These are phyloP conservation scores for Angomonas ambiguus DNA, from an alignment of 208 protist genomes.

Conservation along the genomic window DNA sequence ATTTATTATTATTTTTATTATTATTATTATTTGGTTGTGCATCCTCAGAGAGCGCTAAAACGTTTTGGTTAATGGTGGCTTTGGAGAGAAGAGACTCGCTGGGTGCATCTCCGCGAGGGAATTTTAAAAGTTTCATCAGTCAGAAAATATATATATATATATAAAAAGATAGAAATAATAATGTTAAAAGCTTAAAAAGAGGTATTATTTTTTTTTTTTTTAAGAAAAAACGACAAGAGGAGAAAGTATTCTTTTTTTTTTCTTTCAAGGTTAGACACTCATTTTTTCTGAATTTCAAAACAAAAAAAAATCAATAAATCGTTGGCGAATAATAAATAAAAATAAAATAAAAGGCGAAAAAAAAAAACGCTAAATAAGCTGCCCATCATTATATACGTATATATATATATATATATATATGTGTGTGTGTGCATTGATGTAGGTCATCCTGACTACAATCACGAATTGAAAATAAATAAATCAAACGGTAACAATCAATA, in stretches of 20 bases:
- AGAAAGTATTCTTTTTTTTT: neutral
- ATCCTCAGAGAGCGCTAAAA: neutral
- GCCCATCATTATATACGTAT: neutral
- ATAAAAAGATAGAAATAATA: neutral
- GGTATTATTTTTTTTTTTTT: neutral
- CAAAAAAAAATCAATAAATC: constrained; percentile 11
- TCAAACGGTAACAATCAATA: neutral
- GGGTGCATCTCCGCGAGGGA: neutral
- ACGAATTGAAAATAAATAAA: constrained; percentile 7
- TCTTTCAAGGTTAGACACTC: neutral
- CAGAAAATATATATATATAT: neutral
- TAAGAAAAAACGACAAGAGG: neutral
- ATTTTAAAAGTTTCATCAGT: too few relatives aligned
- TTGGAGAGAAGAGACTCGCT: too few relatives aligned
- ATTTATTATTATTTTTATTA: constrained; percentile 13
- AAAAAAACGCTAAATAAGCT: too few relatives aligned
- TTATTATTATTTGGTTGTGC: neutral
- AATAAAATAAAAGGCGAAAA: too few relatives aligned
- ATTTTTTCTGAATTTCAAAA: constrained; percentile 14
- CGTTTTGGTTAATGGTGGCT: too few relatives aligned
- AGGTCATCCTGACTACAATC: too few relatives aligned
- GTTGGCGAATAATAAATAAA: constrained; percentile 1
- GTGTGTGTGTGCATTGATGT: too few relatives aligned
- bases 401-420: neutral
- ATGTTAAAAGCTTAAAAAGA: too few relatives aligned